phyloP scores from a whole-genome alignment of 1,284 basidiomycete genomes.

The Ganoderma leucocontextum region DNA sequence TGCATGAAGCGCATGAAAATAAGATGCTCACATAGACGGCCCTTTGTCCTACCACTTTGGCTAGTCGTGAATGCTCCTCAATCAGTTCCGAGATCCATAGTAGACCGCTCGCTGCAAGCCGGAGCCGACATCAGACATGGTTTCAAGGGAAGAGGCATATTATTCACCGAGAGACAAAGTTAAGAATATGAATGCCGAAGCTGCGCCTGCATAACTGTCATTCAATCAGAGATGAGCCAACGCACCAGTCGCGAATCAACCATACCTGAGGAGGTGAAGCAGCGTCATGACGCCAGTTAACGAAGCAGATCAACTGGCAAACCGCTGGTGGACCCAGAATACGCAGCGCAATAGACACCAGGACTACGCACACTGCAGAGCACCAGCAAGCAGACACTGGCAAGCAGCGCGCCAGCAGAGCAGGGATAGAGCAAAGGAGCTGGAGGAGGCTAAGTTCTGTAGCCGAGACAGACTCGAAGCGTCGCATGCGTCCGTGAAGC shows the following conservation, averaged over 20 bases:
- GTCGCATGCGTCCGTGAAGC: background rate
- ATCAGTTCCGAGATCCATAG: constrained; percentile 94
- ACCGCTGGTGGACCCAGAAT: background rate
- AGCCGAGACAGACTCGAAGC: background rate
- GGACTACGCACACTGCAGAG: background rate
- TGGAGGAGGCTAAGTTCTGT: background rate
- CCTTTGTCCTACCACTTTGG: constrained; percentile 83
- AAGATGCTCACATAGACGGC: constrained; percentile 80
- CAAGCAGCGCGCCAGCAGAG: background rate
- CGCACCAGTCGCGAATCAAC: background rate
- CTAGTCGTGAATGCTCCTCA: constrained; percentile 86
- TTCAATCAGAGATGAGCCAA: background rate
- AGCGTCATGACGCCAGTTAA: constrained; percentile 28
- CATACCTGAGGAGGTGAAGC: constrained; percentile 36
- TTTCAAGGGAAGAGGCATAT: constrained; percentile 1
- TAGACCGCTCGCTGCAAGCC: constrained; percentile 81
- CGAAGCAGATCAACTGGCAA: background rate
- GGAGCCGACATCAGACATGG: background rate
- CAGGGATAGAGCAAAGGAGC: background rate
- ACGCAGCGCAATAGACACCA: background rate
- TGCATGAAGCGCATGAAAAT: background rate
- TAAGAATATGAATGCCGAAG: constrained; percentile 46
- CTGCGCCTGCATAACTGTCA: constrained; percentile 46
- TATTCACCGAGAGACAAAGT: constrained; percentile 47
- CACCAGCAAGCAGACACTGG: background rate